Evolutionary conservation across 2,329 filamentous ascomycete genomes (phyloP).

Genomic region (Trichoderma arundinaceum): DNA sequence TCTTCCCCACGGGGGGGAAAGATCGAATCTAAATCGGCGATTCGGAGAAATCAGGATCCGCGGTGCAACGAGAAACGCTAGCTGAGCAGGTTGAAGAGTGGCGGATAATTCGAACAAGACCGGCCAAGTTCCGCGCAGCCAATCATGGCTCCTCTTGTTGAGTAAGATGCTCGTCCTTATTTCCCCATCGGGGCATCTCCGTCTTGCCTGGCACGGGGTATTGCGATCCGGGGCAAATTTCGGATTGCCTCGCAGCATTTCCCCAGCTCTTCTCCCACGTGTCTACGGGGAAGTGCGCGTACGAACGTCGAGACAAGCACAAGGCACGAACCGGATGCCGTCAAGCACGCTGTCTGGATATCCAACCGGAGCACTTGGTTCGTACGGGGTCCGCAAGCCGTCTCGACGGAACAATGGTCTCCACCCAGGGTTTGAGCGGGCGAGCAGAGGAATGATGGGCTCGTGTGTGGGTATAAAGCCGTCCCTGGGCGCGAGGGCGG

Average conservation of each 20-base stretch:
- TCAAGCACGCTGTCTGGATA: not conserved
- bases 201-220: slow-evolving; percentile 11
- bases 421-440: not conserved
- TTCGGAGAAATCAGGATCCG: slow-evolving; percentile 30
- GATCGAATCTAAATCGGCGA: slow-evolving; percentile 26
- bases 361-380: too few relatives aligned
- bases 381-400: not conserved
- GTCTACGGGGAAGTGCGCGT: slow-evolving; percentile 3
- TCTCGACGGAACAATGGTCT: slow-evolving; percentile 13
- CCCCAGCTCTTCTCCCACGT: slow-evolving; percentile 18
- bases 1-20: slow-evolving; percentile 24
- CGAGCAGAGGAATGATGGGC: not conserved
- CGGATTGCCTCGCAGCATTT: not conserved
- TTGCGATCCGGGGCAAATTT: slow-evolving; percentile 2
- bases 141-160: slow-evolving; percentile 2
- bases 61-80: slow-evolving; percentile 2
- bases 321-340: not conserved
- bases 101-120: slow-evolving; percentile 27
- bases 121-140: slow-evolving; percentile 13
- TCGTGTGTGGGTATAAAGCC: slow-evolving; percentile 22
- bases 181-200: slow-evolving; percentile 25
- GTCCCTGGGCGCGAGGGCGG: slow-evolving; percentile 1
- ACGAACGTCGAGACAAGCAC: not conserved
- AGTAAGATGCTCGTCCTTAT: slow-evolving; percentile 14
- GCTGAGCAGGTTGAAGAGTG: not conserved